Evolutionary conservation across 225 moss, liverwort and hornwort genomes (phyloP), one percentile per base, ranked within the genome.

Genomic region (Rhytidiadelphus loreus): DNA sequence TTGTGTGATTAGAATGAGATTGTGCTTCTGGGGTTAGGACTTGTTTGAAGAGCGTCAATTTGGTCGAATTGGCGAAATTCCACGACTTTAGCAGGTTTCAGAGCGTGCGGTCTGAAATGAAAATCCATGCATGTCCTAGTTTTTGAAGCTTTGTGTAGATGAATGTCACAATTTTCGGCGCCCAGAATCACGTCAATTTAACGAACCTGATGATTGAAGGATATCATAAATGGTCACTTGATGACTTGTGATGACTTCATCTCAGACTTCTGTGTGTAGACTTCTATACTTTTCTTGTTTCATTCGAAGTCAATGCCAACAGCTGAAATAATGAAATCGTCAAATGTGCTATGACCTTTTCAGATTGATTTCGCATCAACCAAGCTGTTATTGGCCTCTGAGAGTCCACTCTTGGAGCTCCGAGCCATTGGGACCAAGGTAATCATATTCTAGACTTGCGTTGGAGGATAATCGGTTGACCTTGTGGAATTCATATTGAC

Each of bases 351-450:
- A 6, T 86, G 39, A 48, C 13, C 24, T 90, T 61, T 82, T 80
- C 96, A 99, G 98, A 94, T 93, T 68, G 95, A 96, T 90, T 93
- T 93, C 78, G 78, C 89, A 83, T 93, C 96, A 77, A 88, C 92
- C 73, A 89, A 93, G 87, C 77, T 99, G 88, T 93, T 99, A 83
- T 87, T 97, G 85, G 94, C 91, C 59, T 85, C 92, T 66, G 98
- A 99, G 84, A 94, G 71, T 77, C 96, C 95, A 50, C 90, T 97
- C 61, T 87, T 99, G 90, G 97, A 97, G 91, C 95, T 97, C 60
- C 95, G 98, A 86, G 98, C 98, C 37, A 95, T 97, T 93, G 98
- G 98, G 55, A 97, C 94, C 22, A 99, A 97, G 97, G 98, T 97
- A 83, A 61, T 77, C 33, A 61, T 83, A 80, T 68, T 41, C 74